phyloP scores from a whole-genome alignment of 2,329 filamentous ascomycete genomes.

The Dothideomycetes sp. region DNA sequence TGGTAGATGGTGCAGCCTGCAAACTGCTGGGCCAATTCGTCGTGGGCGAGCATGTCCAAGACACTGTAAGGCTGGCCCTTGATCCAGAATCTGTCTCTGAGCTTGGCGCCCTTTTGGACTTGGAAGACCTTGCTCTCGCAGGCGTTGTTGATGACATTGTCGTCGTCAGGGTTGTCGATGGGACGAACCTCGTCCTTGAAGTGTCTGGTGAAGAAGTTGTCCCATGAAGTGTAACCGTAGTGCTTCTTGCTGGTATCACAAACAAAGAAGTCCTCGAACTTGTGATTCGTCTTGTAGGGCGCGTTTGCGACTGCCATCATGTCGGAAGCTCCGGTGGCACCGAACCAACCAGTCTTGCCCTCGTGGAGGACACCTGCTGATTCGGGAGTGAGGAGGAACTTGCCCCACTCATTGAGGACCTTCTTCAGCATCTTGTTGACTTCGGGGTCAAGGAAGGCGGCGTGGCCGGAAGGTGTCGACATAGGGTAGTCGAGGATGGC shows the following conservation, averaged over 20 bases:
- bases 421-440: slow-evolving; percentile 46
- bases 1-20: slow-evolving; percentile 60
- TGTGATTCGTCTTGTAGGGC: slow-evolving; percentile 19
- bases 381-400: slow-evolving; percentile 26
- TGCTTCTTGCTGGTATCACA: slow-evolving; percentile 48
- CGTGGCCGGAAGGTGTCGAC: slow-evolving; percentile 45
- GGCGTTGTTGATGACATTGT: slow-evolving; percentile 49
- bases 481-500: slow-evolving; percentile 52
- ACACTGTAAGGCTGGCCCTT: slow-evolving; percentile 60
- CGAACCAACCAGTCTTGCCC: slow-evolving; percentile 33
- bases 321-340: slow-evolving; percentile 30
- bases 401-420: slow-evolving; percentile 42
- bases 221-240: slow-evolving; percentile 59
- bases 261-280: slow-evolving; percentile 46
- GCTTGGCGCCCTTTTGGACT: slow-evolving; percentile 41
- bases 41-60: slow-evolving; percentile 41
- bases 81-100: slow-evolving; percentile 56
- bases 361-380: slow-evolving; percentile 31
- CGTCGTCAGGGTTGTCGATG: slow-evolving; percentile 47
- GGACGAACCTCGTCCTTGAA: slow-evolving; percentile 50
- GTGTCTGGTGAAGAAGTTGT: slow-evolving; percentile 58
- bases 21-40: slow-evolving; percentile 46
- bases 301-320: slow-evolving; percentile 27
- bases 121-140: slow-evolving; percentile 56
- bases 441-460: slow-evolving; percentile 44